Evolutionary conservation across 2,329 filamentous ascomycete species (phyloP).

Genomic region (Emericellopsis cladophorae): DNA sequence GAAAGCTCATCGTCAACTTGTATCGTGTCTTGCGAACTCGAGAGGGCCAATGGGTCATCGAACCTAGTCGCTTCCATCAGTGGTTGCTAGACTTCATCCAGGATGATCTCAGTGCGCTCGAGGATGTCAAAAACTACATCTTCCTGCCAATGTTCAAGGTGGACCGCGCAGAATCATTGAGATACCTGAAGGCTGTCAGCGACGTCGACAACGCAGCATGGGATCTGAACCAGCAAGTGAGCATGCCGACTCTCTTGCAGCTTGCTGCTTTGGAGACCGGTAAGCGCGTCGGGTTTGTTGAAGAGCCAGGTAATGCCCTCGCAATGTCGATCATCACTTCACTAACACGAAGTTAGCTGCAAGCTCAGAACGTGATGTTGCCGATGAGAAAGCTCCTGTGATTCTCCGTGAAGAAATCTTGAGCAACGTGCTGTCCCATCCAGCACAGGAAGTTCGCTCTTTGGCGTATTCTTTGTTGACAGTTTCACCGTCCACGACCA

Average conservation of each 20-base stretch:
- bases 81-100: constrained; percentile 41
- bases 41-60: constrained; percentile 12
- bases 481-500: constrained; percentile 61
- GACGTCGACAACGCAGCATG: constrained; percentile 30
- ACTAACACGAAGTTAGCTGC: constrained; percentile 8
- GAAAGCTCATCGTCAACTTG: constrained; percentile 46
- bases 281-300: constrained; percentile 57
- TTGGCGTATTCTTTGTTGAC: constrained; percentile 74
- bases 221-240: constrained; percentile 27
- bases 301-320: constrained; percentile 44
- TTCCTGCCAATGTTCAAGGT: constrained; percentile 50
- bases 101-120: constrained; percentile 38
- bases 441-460: constrained; percentile 54
- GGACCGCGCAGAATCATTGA: constrained; percentile 37
- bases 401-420: constrained; percentile 29
- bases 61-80: constrained; percentile 35
- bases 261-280: constrained; percentile 58
- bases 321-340: too few relatives aligned
- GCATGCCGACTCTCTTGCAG: constrained; percentile 44
- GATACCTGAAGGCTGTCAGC: constrained; percentile 47
- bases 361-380: constrained; percentile 6
- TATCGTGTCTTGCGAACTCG: constrained; percentile 32
- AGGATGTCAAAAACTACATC: constrained; percentile 52
- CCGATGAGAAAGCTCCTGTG: constrained; percentile 13
- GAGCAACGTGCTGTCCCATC: constrained; percentile 38